Conservation (phyloP, 176 grass and related monocot species). For the Avena atlantica region DNA sequence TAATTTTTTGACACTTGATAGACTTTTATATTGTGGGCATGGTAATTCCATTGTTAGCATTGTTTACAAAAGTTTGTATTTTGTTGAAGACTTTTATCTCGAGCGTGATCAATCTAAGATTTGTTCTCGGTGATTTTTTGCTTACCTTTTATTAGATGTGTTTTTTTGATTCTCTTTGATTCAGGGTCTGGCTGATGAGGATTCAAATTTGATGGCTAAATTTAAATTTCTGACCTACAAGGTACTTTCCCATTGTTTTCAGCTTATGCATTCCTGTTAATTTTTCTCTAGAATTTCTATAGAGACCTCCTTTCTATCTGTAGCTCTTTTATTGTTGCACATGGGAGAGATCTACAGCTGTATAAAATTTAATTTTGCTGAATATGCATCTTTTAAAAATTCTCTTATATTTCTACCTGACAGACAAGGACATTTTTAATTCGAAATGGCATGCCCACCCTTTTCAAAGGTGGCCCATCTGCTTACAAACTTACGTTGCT, state of each 20-base stretch:
- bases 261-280: constrained; percentile 12
- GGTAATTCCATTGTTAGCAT: too few species aligned
- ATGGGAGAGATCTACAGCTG: background rate
- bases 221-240: constrained; percentile 98
- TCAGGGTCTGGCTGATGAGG: constrained; percentile 71
- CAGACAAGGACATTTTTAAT: constrained; percentile 97
- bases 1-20: too few species aligned
- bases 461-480: constrained; percentile 90
- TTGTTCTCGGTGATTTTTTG: too few species aligned
- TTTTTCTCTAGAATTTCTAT: constrained; percentile 16
- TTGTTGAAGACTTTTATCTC: too few species aligned
- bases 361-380: constrained; percentile 21
- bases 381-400: constrained; percentile 43
- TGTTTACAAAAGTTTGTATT: too few species aligned
- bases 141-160: too few species aligned
- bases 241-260: constrained; percentile 52
- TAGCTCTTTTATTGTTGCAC: constrained; percentile 26
- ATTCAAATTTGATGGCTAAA: constrained; percentile 97
- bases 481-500: constrained; percentile 73
- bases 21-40: too few species aligned
- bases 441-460: constrained; percentile 82
- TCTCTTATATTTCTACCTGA: constrained; percentile 43
- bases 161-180: too few species aligned
- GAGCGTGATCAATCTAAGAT: too few species aligned
- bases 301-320: background rate